Percentiles rank a stretch among this genome's conserved stretches.
Evolutionary conservation across 192 early-diverging fungal genomes (phyloP).

Genomic region (Coemansia sp.): DNA sequence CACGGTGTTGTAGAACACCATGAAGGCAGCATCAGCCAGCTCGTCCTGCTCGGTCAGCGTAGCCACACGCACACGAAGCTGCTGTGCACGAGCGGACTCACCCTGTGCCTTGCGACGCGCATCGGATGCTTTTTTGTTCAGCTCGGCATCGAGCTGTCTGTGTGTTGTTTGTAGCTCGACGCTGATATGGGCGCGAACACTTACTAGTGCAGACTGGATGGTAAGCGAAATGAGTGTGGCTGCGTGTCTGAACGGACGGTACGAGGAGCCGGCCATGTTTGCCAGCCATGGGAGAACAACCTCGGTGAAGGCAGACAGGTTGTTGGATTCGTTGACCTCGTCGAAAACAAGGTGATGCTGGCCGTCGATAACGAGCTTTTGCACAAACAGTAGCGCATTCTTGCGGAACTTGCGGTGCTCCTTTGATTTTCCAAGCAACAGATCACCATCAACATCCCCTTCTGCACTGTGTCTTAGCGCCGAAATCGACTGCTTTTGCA

Average conservation of each 20-base stretch:
- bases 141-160: constrained; percentile 68
- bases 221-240: constrained; percentile 71
- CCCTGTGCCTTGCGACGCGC: neutral
- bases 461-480: constrained; percentile 24
- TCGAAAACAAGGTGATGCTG: constrained; percentile 66
- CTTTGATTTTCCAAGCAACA: constrained; percentile 71
- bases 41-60: constrained; percentile 60
- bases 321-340: constrained; percentile 31
- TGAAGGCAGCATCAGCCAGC: constrained; percentile 60
- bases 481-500: constrained; percentile 52
- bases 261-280: constrained; percentile 71
- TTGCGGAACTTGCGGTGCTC: constrained; percentile 66
- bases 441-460: constrained; percentile 59
- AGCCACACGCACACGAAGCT: constrained; percentile 31
- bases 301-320: constrained; percentile 57
- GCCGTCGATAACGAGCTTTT: constrained; percentile 57
- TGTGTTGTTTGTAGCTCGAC: constrained; percentile 64
- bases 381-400: constrained; percentile 69
- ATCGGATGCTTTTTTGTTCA: constrained; percentile 7
- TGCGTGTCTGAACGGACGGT: constrained; percentile 90
- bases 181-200: constrained; percentile 61
- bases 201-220: constrained; percentile 66
- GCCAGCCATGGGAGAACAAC: constrained; percentile 65
- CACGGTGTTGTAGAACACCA: constrained; percentile 78
- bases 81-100: constrained; percentile 19